Base-by-base conservation (phyloP, 1,284 basidiomycete species). In the Moesziomyces sp. region DNA sequence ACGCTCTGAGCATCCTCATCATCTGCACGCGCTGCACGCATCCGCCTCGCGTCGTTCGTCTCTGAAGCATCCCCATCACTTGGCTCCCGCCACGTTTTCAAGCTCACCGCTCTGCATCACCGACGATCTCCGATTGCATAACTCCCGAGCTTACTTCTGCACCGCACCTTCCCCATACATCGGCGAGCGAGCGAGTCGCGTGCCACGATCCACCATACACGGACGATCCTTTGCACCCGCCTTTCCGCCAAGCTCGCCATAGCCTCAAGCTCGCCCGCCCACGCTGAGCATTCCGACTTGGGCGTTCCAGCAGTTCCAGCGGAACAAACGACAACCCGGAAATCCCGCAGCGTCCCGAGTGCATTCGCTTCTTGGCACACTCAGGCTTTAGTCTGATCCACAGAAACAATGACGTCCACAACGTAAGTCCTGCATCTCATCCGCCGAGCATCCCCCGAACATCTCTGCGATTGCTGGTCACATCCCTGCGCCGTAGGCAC, bases 61-160 rank as follows among this genome's bases (percentile, higher is more conserved):
- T 43, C 49, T 43, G 42, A 30, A 28, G 35, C 43, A 48, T 44
- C 48, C 9, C 30, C 2, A 5, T 8, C 30, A 2, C 30, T 30
- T 11, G 30, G 30, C 30, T 30, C 38, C n/a, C 18, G 28, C 26
- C 28, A 10, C 46, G 16, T 6, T 46, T 45, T 1, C 44, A n/a
- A 33, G 23, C 26, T 47, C 18, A 19, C 8, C 9, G 43, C n/a
- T 21, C 44, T 21, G 42, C 51, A 60, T 23, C 40, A 53, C 46
- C 65, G 58, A 61, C 65, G 44, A 61, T 58, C 38, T 61, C 44
- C 55, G 43, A 10, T 19, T 28, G 45, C 13, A 50, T 54, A 50
- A 46, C 46, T 53, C 47, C 33, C 23, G 50, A 61, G 54, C 64
- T 61, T 53, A 47, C 45, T 61, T 33, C 23, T 9, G 45, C 30